Evolutionary conservation across 2,329 filamentous ascomycete genomes (phyloP), one percentile per base, ranked within the genome.

Genomic region (Aspergillus alliaceus): DNA sequence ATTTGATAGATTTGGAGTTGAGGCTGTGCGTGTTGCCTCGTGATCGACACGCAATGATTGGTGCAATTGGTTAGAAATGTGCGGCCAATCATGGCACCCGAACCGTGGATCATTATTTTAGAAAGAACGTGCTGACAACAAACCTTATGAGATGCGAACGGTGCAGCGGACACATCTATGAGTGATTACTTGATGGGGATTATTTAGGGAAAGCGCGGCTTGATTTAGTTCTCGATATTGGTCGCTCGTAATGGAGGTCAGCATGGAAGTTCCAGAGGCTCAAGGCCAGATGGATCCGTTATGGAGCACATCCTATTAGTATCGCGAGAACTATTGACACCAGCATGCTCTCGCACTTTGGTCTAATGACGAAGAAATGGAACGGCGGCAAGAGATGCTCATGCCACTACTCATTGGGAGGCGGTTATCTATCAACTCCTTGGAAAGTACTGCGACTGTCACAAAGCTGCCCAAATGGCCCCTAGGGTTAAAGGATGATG

Each of bases 361-460:
- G 12, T 3, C 15, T n/a, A 1, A 44, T 27, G 14, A 12, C 0
- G 22, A 27, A 44, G 14, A 5, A 44, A 5, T 8, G 8, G 40
- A 9, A 84, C 64, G 85, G 85, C 6, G 84, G 83, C 0, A 81
- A 83, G 64, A 84, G 84, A 1, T 86, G 86, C 66, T 82, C 79
- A 39, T 73, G 84, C 35, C 82, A 85, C 58, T 79, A 80, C 59
- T 83, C 83, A 1, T 87, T 88, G 64, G 84, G 87, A 71, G 84
- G 87, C 62, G 14, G 15, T 8, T 44, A 87, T 87, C 50, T 87
- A 85, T 81, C 77, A 85, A 51, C 84, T 87, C 72, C 86, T 87
- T 69, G 73, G 85, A 39, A 75, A 84, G 24, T 87, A 87, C 64
- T 72, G 85, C 34, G 22, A 25, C 24, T 11, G 88, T 87, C 60